Evolutionary conservation across 2,329 filamentous ascomycete species (phyloP).

Genomic region (Penicillium occitanis): DNA sequence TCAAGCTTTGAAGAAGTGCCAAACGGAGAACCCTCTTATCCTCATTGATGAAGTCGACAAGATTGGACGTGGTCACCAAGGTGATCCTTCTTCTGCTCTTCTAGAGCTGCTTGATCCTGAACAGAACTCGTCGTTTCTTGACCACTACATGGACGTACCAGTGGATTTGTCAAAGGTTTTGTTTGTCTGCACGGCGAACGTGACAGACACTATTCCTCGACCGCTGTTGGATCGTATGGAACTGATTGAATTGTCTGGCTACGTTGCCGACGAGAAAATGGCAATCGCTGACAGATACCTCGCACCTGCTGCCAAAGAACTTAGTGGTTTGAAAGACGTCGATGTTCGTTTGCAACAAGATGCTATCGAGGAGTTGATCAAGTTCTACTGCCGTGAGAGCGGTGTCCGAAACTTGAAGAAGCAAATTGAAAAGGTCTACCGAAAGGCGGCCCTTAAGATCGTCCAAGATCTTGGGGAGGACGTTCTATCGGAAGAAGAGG

Average conservation of each 20-base stretch:
- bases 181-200: conserved; percentile 98
- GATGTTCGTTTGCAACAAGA: conserved; percentile 83
- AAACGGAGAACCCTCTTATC: conserved; percentile 96
- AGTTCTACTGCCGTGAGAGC: conserved; percentile 96
- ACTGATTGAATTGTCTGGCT: conserved; percentile 91
- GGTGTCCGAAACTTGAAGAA: conserved; percentile 98
- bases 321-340: conserved; percentile 85
- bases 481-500: conserved; percentile 74
- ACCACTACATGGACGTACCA: conserved; percentile 98
- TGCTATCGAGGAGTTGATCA: conserved; percentile 94
- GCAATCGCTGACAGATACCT: conserved; percentile 94
- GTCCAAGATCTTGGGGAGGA: conserved; percentile 91
- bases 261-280: conserved; percentile 98
- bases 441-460: conserved; percentile 95
- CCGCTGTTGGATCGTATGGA: conserved; percentile 97
- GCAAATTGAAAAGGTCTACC: conserved; percentile 98
- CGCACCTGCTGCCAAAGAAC: conserved; percentile 88
- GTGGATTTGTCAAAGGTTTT: conserved; percentile 96
- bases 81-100: conserved; percentile 90
- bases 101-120: conserved; percentile 94
- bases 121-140: conserved; percentile 94
- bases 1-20: conserved; percentile 96
- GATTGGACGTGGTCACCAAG: conserved; percentile 93
- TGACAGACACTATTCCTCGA: conserved; percentile 95
- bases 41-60: conserved; percentile 98